Evolutionary conservation across 768 basidiomycete genomes (phyloP).

Genomic region (Candolleomyces eurysporus): DNA sequence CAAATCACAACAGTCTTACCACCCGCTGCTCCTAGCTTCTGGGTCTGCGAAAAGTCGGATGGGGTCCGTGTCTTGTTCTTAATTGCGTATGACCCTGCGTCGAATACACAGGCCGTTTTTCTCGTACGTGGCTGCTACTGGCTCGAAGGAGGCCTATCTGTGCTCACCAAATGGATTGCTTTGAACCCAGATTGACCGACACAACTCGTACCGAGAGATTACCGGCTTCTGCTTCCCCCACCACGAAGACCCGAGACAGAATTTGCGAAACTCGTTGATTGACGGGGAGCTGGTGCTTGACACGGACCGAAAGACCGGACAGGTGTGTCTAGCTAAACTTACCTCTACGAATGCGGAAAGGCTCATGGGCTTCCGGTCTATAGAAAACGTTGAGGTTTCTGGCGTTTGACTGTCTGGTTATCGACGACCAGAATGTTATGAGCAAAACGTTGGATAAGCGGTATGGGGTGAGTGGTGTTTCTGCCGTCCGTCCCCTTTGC

Average conservation of each 20-base stretch:
- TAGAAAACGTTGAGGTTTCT: conserved; percentile 83
- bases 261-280: conserved; percentile 76
- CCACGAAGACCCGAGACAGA: conserved; percentile 64
- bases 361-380: conserved; percentile 5
- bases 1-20: too few relatives aligned
- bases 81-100: conserved; percentile 55
- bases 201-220: conserved; percentile 79
- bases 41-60: conserved; percentile 99
- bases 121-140: conserved; percentile 46
- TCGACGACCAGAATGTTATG: conserved; percentile 88
- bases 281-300: conserved; percentile 96
- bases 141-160: too few relatives aligned
- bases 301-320: conserved; percentile 70
- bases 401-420: conserved; percentile 91
- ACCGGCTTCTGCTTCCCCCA: conserved; percentile 87
- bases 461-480: conserved; percentile 66
- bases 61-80: conserved; percentile 89
- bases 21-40: conserved; percentile 61
- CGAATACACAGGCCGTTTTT: conserved; percentile 61
- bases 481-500: too few relatives aligned
- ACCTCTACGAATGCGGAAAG: neutral
- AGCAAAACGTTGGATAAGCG: conserved; percentile 75
- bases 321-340: conserved; percentile 43
- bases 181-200: conserved; percentile 56
- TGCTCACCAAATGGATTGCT: too few relatives aligned